Base-by-base conservation (phyloP, 2,329 filamentous ascomycete genomes). In the Tolypocladium capitatum region DNA sequence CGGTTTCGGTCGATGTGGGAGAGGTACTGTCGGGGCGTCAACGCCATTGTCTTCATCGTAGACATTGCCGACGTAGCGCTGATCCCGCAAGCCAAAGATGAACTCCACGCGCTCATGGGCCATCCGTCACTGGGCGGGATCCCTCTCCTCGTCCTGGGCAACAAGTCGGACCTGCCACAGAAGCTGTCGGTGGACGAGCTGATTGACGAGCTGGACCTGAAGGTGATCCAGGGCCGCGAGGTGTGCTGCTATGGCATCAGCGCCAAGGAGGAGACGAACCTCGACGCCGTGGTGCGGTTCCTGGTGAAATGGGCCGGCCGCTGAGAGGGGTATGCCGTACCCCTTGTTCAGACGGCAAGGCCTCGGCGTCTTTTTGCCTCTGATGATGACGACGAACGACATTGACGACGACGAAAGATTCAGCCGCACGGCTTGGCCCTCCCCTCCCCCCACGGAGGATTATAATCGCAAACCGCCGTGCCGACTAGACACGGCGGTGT, bases 1-100 rank as follows among this genome's bases (percentile, higher is more conserved):
- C 81, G 91, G 55, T 98, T 97, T 72, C 86, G 92, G 61, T 86
- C 87, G 57, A 98, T 98, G 92, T 98, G 92, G 92, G 92, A 98
- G 74, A 78, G 92, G 62, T 98, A 98, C 68, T 97, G 92, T 69
- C 87, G 90, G 54, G 92, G 89, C 46, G 92, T 97, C 57, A 95
- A 94, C 69, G 91, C 91, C 57, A 96, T 98, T 58, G 86, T 98
- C 55, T 98, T 96, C 69, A 95, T 98, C 64, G 90, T 97, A 61
- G 92, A 98, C 66, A 94, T 94, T 55, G 89, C 91, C 56, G 92
- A 98, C 67, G 75, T 77, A 53, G 78, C 80, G 46, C 79, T 88
- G 49, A 75, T 97, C 50, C 84, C 88, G 9, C 80, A 88, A 52
- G 92, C 92, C 46, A 86, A 84, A 60, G 89, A 97, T 56, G 92